Evolutionary conservation across 176 grass and related monocot species (phyloP), one percentile per base, ranked within the genome.

Genomic region (Metroxylon sagu): DNA sequence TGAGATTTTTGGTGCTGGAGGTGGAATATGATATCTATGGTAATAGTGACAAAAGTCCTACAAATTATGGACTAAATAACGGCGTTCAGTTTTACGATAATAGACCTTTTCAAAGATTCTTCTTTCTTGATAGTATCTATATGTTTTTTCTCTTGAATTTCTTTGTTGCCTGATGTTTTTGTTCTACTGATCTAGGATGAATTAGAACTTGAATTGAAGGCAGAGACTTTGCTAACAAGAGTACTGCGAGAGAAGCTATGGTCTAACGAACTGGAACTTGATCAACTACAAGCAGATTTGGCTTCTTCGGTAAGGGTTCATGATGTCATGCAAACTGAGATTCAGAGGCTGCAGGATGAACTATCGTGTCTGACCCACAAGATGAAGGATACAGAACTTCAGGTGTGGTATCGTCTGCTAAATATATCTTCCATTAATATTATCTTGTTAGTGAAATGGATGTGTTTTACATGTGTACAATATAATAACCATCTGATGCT

Each of bases 361-460:
- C 19, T 88, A 17, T 30, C 71, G 35, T 66, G 59, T 64, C 19
- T 79, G 29, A 82, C 48, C 17, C 71, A 85, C 57, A 87, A 88
- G 68, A 67, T 61, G n/a, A 94, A 88, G 60, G 77, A 85, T 50
- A 67, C 79, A 64, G 80, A 94, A 59, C 49, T 88, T 74, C 77
- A 88, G 89, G 89, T 88, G 68, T 83, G 10, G 35, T 10, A 43
- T 14, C 3, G 35, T 43, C 35, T 43, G 35, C 35, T 14, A 52
- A 15, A 25, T 48, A 31, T 55, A 25, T 26, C 62, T 26, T 65
- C 21, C 25, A 5, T 30, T 28, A 48, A 18, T 23, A 18, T 56
- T 56, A 19, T 56, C 53, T 56, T 56, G n/a, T 56, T 23, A 56
- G 23, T 10, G 19, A 25, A 56, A 56, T 19, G 23, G 53, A 56